These are phyloP conservation scores for Melampsora americana DNA, from an alignment of 1,284 basidiomycete species.

Conservation along the genomic window DNA sequence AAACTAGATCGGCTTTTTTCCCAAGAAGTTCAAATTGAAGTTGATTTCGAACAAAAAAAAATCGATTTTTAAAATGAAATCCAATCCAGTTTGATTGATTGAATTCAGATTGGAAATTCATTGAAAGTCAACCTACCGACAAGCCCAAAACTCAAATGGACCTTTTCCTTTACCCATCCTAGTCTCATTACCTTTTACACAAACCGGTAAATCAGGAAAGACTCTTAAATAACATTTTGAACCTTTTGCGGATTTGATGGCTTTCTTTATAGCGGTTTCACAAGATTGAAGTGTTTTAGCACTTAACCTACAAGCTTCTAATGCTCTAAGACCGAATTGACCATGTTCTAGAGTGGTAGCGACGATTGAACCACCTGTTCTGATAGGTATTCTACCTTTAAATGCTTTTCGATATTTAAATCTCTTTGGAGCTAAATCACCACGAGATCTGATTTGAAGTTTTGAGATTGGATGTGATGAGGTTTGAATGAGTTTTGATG, in stretches of 20 bases:
- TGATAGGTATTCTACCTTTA: constrained; percentile 23
- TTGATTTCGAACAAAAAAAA: no score
- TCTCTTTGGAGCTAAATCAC: constrained; percentile 30
- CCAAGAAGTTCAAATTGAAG: no score
- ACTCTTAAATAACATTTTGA: constrained; percentile 28
- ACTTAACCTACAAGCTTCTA: constrained; percentile 30
- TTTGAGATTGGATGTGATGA: background rate
- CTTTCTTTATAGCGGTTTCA: constrained; percentile 35
- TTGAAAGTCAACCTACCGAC: constrained; percentile 13
- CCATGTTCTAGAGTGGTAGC: constrained; percentile 43
- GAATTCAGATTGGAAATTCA: no score
- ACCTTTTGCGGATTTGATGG: constrained; percentile 39
- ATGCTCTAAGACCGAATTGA: constrained; percentile 25
- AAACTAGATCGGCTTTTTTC: constrained; percentile 2
- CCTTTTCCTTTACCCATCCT: constrained; percentile 45
- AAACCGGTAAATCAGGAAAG: constrained; percentile 43
- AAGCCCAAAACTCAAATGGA: constrained; percentile 43
- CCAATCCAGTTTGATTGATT: no score
- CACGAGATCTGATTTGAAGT: constrained; percentile 6
- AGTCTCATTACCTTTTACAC: constrained; percentile 43
- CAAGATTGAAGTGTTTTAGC: constrained; percentile 40
- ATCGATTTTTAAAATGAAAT: no score
- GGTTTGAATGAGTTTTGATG: no score
- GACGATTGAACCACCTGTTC: constrained; percentile 26
- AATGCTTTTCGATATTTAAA: constrained; percentile 37